These are phyloP conservation scores for Zygoascus flipseniorum DNA, from an alignment of 805 yeast species.

Conservation along the genomic window DNA sequence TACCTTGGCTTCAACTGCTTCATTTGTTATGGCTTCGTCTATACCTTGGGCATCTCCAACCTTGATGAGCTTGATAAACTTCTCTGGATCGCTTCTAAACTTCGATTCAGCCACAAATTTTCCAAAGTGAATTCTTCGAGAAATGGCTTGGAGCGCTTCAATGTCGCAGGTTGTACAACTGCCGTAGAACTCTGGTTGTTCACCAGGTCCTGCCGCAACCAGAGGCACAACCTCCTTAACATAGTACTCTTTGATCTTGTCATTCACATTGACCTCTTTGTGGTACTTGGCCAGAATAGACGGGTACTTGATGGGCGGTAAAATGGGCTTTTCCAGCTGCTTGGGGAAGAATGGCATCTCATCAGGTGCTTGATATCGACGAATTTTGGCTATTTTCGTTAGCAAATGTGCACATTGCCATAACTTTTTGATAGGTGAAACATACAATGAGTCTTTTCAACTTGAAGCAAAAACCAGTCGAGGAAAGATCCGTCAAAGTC, in stretches of 20 bases:
- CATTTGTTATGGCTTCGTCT: slow-evolving; percentile 73
- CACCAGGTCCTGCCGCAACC: slow-evolving; percentile 57
- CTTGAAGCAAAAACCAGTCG: slow-evolving; percentile 74
- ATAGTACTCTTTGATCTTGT: slow-evolving; percentile 58
- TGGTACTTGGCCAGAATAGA: slow-evolving; percentile 66
- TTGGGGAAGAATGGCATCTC: slow-evolving; percentile 84
- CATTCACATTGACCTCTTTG: slow-evolving; percentile 67
- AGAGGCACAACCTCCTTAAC: slow-evolving; percentile 67
- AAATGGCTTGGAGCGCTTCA: slow-evolving; percentile 76
- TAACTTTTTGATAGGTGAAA: neutral
- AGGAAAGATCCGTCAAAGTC: slow-evolving; percentile 71
- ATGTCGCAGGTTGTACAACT: slow-evolving; percentile 80
- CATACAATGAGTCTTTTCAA: slow-evolving; percentile 54
- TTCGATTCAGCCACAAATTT: slow-evolving; percentile 97
- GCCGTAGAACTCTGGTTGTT: slow-evolving; percentile 80
- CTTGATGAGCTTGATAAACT: slow-evolving; percentile 55
- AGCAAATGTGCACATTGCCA: neutral
- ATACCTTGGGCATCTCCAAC: slow-evolving; percentile 63
- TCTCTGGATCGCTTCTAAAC: slow-evolving; percentile 57
- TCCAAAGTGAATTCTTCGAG: slow-evolving; percentile 93
- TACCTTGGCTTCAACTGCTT: slow-evolving; percentile 78
- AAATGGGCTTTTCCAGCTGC: slow-evolving; percentile 51
- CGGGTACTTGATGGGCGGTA: slow-evolving; percentile 78
- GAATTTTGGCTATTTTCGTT: slow-evolving; percentile 45
- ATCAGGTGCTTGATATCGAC: slow-evolving; percentile 92